Percentiles rank a stretch among this genome's conserved stretches.
phyloP scores from a whole-genome alignment of 2,329 filamentous ascomycete genomes.

The Colletotrichum eremochloae region DNA sequence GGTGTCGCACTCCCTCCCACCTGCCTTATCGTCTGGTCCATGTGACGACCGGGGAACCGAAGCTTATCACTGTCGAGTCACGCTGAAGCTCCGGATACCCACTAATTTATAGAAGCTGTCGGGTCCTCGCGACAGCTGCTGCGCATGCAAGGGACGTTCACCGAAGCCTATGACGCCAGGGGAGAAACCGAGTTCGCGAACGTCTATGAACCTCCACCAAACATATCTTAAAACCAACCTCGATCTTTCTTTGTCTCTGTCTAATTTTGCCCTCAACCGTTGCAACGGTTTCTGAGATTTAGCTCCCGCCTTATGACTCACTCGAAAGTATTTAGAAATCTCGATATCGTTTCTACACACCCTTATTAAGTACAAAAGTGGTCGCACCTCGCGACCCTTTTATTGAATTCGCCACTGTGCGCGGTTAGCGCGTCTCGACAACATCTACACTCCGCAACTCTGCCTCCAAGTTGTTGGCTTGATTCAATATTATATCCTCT shows the following conservation, averaged over 20 bases:
- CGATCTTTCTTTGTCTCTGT: constrained; percentile 32
- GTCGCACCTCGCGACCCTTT: constrained; percentile 15
- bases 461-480: not conserved
- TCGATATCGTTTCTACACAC: constrained; percentile 1
- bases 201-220: constrained; percentile 25
- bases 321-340: constrained; percentile 12
- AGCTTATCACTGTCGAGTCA: constrained; percentile 40
- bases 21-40: constrained; percentile 34
- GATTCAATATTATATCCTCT: not conserved
- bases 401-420: constrained; percentile 32
- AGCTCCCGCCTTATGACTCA: constrained; percentile 37
- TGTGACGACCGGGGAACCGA: constrained; percentile 37
- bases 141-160: constrained; percentile 36
- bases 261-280: constrained; percentile 32
- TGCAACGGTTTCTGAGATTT: constrained; percentile 13
- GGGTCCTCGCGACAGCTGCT: constrained; percentile 28
- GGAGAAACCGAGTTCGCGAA: constrained; percentile 8
- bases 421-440: constrained; percentile 26
- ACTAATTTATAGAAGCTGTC: constrained; percentile 26
- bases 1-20: constrained; percentile 16
- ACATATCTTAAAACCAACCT: constrained; percentile 3
- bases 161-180: constrained; percentile 42
- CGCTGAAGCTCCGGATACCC: constrained; percentile 21
- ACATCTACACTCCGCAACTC: constrained; percentile 10
- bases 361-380: constrained; percentile 7